A percentile compares a stretch with the other conserved stretches of the same genome.
phyloP scores from a whole-genome alignment of 2,329 filamentous ascomycete species.

The Pestalotiopsis fici region DNA sequence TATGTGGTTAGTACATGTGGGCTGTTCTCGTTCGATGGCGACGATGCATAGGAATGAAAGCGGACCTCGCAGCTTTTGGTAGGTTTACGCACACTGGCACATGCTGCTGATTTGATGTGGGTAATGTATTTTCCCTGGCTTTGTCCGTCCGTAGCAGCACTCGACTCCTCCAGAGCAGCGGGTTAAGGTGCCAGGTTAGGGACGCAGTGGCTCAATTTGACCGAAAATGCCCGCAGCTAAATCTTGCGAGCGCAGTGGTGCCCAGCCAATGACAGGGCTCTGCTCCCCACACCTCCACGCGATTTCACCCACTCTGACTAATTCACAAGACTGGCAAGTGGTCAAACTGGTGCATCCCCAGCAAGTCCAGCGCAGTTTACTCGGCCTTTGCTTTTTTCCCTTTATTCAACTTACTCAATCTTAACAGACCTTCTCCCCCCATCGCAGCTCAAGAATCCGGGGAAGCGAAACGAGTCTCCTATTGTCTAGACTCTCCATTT shows the following conservation, averaged over 20 bases:
- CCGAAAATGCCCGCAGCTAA: conserved; percentile 1
- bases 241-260: not conserved
- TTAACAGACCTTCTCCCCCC: conserved; percentile 4
- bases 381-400: conserved; percentile 8
- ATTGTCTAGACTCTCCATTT: not conserved
- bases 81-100: not conserved
- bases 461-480: not conserved
- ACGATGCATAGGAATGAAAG: not conserved
- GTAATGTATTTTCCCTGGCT: not conserved
- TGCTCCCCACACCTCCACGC: not conserved
- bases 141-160: no score
- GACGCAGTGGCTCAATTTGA: not conserved
- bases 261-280: not conserved
- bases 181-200: no score
- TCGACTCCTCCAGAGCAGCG: no score
- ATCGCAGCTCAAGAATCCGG: not conserved
- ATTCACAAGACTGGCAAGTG: not conserved
- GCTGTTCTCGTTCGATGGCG: not conserved
- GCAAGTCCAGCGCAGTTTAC: not conserved
- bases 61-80: not conserved
- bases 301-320: conserved; percentile 8
- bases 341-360: conserved; percentile 1
- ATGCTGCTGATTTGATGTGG: not conserved
- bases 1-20: not conserved
- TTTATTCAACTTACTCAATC: conserved; percentile 1